Percentiles rank a stretch among this genome's conserved stretches.
Evolutionary conservation across 2,329 filamentous ascomycete genomes (phyloP).

Genomic region (Exophiala spinifera): DNA sequence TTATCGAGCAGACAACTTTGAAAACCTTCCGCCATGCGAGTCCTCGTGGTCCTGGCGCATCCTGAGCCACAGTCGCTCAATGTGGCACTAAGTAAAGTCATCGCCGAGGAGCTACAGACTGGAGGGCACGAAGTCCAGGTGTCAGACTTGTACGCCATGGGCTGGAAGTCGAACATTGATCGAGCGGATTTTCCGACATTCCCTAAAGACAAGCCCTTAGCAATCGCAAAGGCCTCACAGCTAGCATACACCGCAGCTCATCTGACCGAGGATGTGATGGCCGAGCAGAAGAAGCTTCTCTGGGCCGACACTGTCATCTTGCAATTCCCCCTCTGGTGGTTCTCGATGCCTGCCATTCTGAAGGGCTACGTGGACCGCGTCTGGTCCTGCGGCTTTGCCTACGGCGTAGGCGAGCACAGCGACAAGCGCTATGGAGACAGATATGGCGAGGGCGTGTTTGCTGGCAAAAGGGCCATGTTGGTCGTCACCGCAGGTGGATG

Average conservation of each 20-base stretch:
- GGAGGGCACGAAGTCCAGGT: conserved; percentile 3
- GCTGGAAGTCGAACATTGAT: conserved; percentile 3
- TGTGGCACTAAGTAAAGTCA: background rate
- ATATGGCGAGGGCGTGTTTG: conserved; percentile 7
- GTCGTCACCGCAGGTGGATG: conserved; percentile 1
- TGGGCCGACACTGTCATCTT: conserved; percentile 4
- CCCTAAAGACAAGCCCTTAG: background rate
- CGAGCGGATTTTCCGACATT: conserved; percentile 2
- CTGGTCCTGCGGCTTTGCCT: conserved; percentile 8
- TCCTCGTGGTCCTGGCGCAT: conserved; percentile 5
- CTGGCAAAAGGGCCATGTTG: conserved; percentile 2
- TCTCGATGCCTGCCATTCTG: conserved; percentile 4
- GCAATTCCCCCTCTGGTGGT: conserved; percentile 8
- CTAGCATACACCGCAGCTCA: background rate
- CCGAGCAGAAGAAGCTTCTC: conserved; percentile 5
- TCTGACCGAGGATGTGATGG: background rate
- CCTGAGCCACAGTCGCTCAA: conserved; percentile 4
- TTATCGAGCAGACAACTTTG: no score
- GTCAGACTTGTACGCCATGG: conserved; percentile 7
- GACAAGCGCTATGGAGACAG: conserved; percentile 5
- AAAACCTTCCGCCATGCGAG: background rate
- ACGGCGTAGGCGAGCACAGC: conserved; percentile 5
- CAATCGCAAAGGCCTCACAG: background rate
- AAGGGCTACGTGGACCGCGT: conserved; percentile 4
- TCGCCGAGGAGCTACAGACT: background rate